Evolutionary conservation across 306 rosid genomes (phyloP), one percentile per base, ranked within the genome.

Genomic region (Hippophae tibetana): DNA sequence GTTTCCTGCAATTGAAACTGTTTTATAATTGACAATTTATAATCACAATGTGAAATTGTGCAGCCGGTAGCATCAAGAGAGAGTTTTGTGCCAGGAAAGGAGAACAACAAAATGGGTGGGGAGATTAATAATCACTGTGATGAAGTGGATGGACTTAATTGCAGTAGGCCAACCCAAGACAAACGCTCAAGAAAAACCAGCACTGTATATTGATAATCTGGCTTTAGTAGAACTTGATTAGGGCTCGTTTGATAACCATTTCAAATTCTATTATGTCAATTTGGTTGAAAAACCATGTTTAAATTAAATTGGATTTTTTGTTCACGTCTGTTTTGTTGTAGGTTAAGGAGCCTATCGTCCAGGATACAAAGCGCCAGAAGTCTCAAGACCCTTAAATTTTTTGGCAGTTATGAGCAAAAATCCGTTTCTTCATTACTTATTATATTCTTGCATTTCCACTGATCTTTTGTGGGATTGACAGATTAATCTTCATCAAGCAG

Each of bases 321-420:
- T 52, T 52, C 62, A 13, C 9, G 40, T 67, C 26, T 58, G 2
- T 54, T 56, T 42, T 73, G 70, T 42, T 73, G 70, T 79, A 92
- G 99, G 99, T 85, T 62, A 88, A 72, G 79, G 99, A 92, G 69
- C 95, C 95, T 47, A 85, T 92, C 67, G 81, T 76, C 66, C 99
- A 92, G 75, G 56, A 80, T 70, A 7, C 62, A 60, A 92, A 88
- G 74, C 95, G 96, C 76, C 95, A 78, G 81, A 88, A 70, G 77
- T 77, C 85, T 27, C 81, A 81, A 76, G 86, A 69, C 57, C 54
- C 14, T 49, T 78, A 78, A 83, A 49, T 41, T 42, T 57, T 47
- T 57, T 6, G 14, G 56, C 60, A 38, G 43, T 12, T 26, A 7
- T 66, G 43, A 42, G 8, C 27, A 42, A 18, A 41, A 27, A 13